Conservation (phyloP, 2,329 filamentous ascomycete genomes). For the Cordyceps fumosorosea region DNA sequence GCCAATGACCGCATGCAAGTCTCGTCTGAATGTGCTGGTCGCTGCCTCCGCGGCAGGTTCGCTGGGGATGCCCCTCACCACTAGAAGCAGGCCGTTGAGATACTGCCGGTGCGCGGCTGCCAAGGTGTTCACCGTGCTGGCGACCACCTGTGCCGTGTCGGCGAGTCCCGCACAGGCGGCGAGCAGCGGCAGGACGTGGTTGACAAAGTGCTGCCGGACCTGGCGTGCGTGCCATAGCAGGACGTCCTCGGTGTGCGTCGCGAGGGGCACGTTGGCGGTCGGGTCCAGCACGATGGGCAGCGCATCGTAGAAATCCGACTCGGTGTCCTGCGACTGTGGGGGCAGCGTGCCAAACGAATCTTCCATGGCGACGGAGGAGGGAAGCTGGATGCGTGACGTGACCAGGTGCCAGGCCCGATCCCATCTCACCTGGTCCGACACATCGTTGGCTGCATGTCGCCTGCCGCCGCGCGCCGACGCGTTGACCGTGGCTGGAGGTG, state of each 20-base stretch:
- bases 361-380: constrained; percentile 47
- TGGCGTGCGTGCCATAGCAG: constrained; percentile 56
- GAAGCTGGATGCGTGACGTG: constrained; percentile 50
- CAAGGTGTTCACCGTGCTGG: constrained; percentile 50
- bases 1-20: constrained; percentile 58
- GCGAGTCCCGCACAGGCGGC: constrained; percentile 37
- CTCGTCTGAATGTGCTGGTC: constrained; percentile 48
- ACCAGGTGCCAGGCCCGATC: constrained; percentile 58
- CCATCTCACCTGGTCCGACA: constrained; percentile 48
- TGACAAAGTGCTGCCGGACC: constrained; percentile 53
- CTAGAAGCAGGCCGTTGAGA: constrained; percentile 45
- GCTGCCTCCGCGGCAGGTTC: constrained; percentile 30
- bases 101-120: constrained; percentile 54
- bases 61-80: constrained; percentile 41
- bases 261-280: constrained; percentile 37
- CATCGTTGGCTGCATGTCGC: constrained; percentile 7
- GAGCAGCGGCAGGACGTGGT: constrained; percentile 52
- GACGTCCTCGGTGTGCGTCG: constrained; percentile 48
- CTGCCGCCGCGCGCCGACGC: constrained; percentile 18
- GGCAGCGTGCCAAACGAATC: constrained; percentile 46
- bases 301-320: constrained; percentile 43
- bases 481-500: constrained; percentile 19
- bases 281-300: constrained; percentile 49
- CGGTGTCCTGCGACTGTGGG: constrained; percentile 36
- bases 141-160: constrained; percentile 40